Conservation (phyloP, 148 eudicot species). For the Nyssa sinensis region DNA sequence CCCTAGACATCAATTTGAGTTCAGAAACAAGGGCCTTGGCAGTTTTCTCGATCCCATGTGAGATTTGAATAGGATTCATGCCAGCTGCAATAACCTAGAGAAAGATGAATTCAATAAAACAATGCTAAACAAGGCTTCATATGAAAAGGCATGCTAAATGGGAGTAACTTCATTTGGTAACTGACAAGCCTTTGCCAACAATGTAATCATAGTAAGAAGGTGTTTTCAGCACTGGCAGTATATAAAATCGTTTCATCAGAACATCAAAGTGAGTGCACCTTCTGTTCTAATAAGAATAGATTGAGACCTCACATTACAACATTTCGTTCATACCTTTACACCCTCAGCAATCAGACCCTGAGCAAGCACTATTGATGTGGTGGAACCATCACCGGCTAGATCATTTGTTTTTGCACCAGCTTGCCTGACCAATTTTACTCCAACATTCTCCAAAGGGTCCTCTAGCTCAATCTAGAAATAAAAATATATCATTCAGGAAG, state of each 20-base stretch:
- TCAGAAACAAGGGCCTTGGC: conserved; percentile 73
- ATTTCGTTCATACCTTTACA: conserved; percentile 54
- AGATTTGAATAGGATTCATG: conserved; percentile 71
- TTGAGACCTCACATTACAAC: neutral
- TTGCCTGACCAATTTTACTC: conserved; percentile 88
- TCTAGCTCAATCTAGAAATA: conserved; percentile 70
- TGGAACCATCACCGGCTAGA: conserved; percentile 92
- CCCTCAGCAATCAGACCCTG: conserved; percentile 86
- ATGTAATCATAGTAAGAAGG: neutral
- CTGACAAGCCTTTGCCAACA: neutral
- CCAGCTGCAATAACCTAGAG: conserved; percentile 89
- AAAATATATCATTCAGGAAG: neutral
- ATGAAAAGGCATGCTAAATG: neutral
- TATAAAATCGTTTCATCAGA: too few species aligned
- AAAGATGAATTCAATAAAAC: conserved; percentile 32
- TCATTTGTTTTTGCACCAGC: conserved; percentile 97
- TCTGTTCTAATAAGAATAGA: too few species aligned
- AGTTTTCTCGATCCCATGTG: conserved; percentile 84
- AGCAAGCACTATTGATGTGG: conserved; percentile 87
- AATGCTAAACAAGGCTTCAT: conserved; percentile 19
- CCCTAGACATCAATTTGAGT: conserved; percentile 77
- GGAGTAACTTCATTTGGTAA: neutral
- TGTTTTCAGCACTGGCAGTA: neutral
- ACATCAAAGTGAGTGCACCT: too few species aligned
- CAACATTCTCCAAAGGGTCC: conserved; percentile 83